A percentile compares a stretch with the other conserved stretches of the same genome.
These are phyloP conservation scores for Sequoia sempervirens DNA, from an alignment of 75 land plant genomes.

Conservation along the genomic window DNA sequence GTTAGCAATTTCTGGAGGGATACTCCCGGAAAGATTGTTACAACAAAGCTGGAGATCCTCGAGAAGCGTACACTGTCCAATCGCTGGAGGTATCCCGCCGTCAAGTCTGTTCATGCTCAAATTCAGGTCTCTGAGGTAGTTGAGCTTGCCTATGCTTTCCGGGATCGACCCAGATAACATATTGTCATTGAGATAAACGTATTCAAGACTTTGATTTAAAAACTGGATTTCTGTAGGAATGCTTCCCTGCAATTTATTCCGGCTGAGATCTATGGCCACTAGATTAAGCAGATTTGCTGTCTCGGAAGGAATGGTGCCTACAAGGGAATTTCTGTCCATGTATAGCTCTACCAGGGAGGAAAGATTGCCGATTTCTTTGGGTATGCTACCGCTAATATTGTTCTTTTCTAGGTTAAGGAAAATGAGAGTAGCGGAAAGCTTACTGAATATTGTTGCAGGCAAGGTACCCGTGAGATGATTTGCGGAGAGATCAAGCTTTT, in stretches of 20 bases:
- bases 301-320: slow-evolving; percentile 48
- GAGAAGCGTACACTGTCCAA: slow-evolving; percentile 25
- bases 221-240: slow-evolving; percentile 46
- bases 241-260: slow-evolving; percentile 49
- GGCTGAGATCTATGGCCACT: slow-evolving; percentile 32
- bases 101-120: slow-evolving; percentile 54
- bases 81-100: slow-evolving; percentile 52
- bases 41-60: slow-evolving; percentile 41
- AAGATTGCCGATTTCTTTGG: slow-evolving; percentile 46
- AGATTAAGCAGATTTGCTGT: slow-evolving; percentile 42
- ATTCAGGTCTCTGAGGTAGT: slow-evolving; percentile 29
- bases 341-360: slow-evolving; percentile 24
- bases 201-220: slow-evolving; percentile 37
- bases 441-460: slow-evolving; percentile 44
- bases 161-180: slow-evolving; percentile 58
- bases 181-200: slow-evolving; percentile 41
- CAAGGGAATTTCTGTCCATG: slow-evolving; percentile 42
- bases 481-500: slow-evolving; percentile 18
- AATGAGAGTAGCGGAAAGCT: slow-evolving; percentile 27
- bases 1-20: slow-evolving; percentile 36
- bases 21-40: slow-evolving; percentile 49
- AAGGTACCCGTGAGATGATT: slow-evolving; percentile 34
- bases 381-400: slow-evolving; percentile 50
- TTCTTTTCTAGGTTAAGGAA: slow-evolving; percentile 24
- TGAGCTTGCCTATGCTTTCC: slow-evolving; percentile 31